Evolutionary conservation across 257 asterid species (phyloP), one percentile per base, ranked within the genome.

Genomic region (Fraxinus excelsior): DNA sequence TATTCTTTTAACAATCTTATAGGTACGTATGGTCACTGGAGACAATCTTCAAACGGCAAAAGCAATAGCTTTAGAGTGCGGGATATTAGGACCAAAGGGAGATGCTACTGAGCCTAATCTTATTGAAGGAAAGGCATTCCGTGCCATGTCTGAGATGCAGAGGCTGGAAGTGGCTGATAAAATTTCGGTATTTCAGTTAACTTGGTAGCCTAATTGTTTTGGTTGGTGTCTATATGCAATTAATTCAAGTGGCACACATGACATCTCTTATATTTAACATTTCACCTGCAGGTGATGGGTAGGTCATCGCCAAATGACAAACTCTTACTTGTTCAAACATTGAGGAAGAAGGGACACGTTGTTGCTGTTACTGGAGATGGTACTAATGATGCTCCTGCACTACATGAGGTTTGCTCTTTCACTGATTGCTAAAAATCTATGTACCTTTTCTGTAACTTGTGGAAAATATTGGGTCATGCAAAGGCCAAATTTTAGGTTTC

Each of bases 291-390:
- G 99, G 99, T 95, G 67, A 95, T 95, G 99, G 99, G 99, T 72
- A 93, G 99, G 83, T 95, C 99, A 49, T 93, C 99, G 18, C 99
- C 99, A 31, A 93, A 88, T 82, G 99, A 95, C 84, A 95, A 95
- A 78, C 96, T 95, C 76, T 79, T 93, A 84, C 96, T 95, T 72
- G 99, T 95, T 80, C 98, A 95, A 91, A 96, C 99, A 74, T 78
- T 95, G 86, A 91, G 98, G 88, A 93, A 80, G 87, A 89, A 74
- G 75, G 97, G 96, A 42, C 98, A 95, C 68, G 99, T 95, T 71
- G 98, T 95, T 67, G 99, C 97, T 79, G 99, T 93, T 34, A 95
- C 99, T 29, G 99, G 99, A 81, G 99, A 95, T 90, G 99, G 99
- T 35, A 93, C 99, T 70, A 95, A 95, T 82, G 99, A 95, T 88